These are phyloP conservation scores for Aphanomyces astaci DNA, from an alignment of 352 stramenopile species.

Conservation along the genomic window DNA sequence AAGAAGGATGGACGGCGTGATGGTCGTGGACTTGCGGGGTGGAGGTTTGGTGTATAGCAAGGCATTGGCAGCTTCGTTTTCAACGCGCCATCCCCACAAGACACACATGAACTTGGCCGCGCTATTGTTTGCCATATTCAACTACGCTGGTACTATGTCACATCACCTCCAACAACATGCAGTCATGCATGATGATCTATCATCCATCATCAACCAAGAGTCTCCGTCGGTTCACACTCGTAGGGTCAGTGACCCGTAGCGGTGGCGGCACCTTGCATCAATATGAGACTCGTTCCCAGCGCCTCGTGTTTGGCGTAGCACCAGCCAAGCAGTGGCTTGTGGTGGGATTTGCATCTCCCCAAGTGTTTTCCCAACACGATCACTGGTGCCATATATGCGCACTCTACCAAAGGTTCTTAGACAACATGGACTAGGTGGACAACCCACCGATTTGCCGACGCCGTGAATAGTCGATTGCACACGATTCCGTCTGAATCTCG, in stretches of 20 bases:
- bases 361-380: background rate
- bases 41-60: constrained; percentile 1
- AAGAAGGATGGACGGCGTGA: constrained; percentile 1
- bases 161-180: background rate
- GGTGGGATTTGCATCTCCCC: background rate
- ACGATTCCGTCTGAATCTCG: background rate
- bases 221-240: background rate
- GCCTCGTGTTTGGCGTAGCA: background rate
- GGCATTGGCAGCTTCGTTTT: background rate
- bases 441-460: background rate
- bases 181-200: background rate
- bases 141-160: background rate
- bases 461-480: background rate
- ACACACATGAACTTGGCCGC: constrained; percentile 17
- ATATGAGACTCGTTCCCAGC: constrained; percentile 6
- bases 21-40: constrained; percentile 8
- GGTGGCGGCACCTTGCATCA: background rate
- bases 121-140: constrained; percentile 17
- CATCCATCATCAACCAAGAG: too few relatives aligned
- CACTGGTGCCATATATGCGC: background rate
- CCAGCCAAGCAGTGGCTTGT: constrained; percentile 20
- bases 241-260: background rate
- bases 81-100: background rate
- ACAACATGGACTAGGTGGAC: background rate
- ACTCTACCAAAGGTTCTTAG: too few relatives aligned